Evolutionary conservation across 2,329 filamentous ascomycete species (phyloP), one percentile per base, ranked within the genome.

Genomic region (Scedosporium apiospermum): DNA sequence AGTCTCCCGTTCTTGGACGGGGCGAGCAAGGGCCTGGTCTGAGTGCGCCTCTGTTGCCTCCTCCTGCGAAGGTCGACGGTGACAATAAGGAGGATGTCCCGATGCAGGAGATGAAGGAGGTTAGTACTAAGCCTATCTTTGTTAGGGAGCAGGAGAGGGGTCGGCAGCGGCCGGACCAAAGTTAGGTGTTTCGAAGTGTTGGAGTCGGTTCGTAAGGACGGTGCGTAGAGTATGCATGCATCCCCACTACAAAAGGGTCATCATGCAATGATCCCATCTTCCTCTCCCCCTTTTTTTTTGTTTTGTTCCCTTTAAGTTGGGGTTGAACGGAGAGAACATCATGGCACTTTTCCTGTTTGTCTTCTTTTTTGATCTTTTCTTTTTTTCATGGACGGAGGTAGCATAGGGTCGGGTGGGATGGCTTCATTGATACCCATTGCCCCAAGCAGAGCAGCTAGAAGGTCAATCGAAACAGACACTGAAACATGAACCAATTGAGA

Each of bases 71-170:
- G 6, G 34, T 23, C 3, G 30, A 23, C 23, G 23, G 21, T 2
- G 23, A 18, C 16, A 23, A 61, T 16, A 41, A 21, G 34, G 58
- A 38, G 34, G 34, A 38, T 38, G 34, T 38, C 34, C 34, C 34
- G 34, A 38, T 38, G 60, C 60, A 58, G 38, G 60, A 62, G 41
- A 62, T 62, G 60, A 62, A 44, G 51, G 60, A 62, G 38, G 60
- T 62, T 18, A 62, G 60, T 21, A 57, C 38, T 21, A 57, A 62
- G 18, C 53, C 60, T 12, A 62, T 62, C 7, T 62, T 62, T 55
- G 30, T 62, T 12, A 4, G 51, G 34, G 51, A 42, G 6, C 60
- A 38, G 60, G 38, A 46, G 21, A 18, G 16, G 23, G 23, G 23
- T 14, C 60, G 26, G 44, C 23, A 44, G 16, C n/a, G 42, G 9